Base-by-base conservation (phyloP, 1,284 basidiomycete species). In the Trametes polyzona region DNA sequence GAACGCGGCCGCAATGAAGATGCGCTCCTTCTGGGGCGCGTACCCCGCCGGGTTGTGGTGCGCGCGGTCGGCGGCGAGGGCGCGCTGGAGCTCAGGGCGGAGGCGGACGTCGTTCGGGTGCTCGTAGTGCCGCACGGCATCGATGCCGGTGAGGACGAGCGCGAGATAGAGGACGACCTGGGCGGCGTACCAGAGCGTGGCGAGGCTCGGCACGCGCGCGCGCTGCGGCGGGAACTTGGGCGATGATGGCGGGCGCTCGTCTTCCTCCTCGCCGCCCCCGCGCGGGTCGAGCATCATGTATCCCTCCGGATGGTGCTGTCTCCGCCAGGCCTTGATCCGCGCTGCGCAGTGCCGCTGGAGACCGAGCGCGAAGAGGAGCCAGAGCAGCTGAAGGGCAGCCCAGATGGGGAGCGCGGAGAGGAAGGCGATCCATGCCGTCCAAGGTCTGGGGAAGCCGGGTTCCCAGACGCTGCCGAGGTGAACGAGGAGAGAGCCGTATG, bases 1-100 rank as follows among this genome's bases (percentile, higher is more conserved):
- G 62, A 78, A 79, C 65, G 76, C 74, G 21, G 72, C 77, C 0
- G 70, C 75, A 50, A 78, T 69, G 67, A 69, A 71, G 44, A 76
- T 64, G 56, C 71, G 73, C 57, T 73, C 72, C 30, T 27, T 21
- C 49, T 49, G 57, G 40, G 64, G 63, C 4, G 56, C 71, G 52
- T 72, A 71, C 16, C 71, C 71, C 30, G 60, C 42, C 5, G 59
- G 60, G 30, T 57, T 57, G 0, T 59, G 64, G 17, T 59, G 56
- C 16, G 55, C 41, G 30, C n/a, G n/a, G n/a, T n/a, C n/a, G n/a
- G 64, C 59, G 0, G 62, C 57, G 19, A 69, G 48, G 2, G 71
- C 72, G 2, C 44, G 42, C 17, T 52, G 51, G 21, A 73, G 55
- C 9, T 52, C 55, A 21, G 67, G 58, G 4, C 68, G 65, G 37